Percentiles rank a stretch among this genome's conserved stretches.
These are phyloP conservation scores for Colletotrichum camelliae DNA, from an alignment of 2,329 filamentous ascomycete species.

Conservation along the genomic window DNA sequence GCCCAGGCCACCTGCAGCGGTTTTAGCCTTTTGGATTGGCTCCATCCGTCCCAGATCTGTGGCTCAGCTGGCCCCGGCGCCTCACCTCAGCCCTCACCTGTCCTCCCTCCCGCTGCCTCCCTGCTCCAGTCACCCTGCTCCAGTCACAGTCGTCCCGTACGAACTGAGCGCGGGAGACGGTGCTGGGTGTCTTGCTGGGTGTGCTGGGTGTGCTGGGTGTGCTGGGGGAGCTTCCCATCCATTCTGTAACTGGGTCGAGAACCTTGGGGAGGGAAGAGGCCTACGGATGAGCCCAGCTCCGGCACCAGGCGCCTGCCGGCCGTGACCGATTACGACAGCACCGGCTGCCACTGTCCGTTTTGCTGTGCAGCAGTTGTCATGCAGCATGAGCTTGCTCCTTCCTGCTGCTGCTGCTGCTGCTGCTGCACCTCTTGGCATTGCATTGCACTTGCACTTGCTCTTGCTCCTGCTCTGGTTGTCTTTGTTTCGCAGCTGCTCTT, in stretches of 20 bases:
- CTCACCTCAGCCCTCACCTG: constrained; percentile 10
- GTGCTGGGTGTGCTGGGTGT: too few species aligned
- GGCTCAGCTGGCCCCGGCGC: constrained; percentile 14
- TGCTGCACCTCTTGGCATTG: background rate
- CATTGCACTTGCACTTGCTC: too few species aligned
- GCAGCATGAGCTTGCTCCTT: too few species aligned
- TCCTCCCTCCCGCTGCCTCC: background rate
- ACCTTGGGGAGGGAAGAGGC: constrained; percentile 19
- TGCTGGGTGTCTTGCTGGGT: background rate
- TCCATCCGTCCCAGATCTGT: constrained; percentile 1
- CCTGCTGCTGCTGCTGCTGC: background rate
- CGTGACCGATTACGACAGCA: constrained; percentile 10
- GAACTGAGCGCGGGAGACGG: background rate
- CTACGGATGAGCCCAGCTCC: constrained; percentile 13
- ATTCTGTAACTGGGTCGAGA: constrained; percentile 15
- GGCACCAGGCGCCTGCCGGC: constrained; percentile 10
- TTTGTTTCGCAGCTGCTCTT: background rate
- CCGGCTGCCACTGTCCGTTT: background rate
- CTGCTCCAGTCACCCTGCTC: background rate
- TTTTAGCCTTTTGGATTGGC: constrained; percentile 1
- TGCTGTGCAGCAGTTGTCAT: background rate
- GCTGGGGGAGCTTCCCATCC: background rate
- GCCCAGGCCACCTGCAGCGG: background rate
- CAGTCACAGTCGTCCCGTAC: background rate
- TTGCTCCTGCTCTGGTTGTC: background rate